Percentiles rank a stretch among this genome's conserved stretches.
Evolutionary conservation across 768 basidiomycete species (phyloP).

Genomic region (Auriscalpium orientale): DNA sequence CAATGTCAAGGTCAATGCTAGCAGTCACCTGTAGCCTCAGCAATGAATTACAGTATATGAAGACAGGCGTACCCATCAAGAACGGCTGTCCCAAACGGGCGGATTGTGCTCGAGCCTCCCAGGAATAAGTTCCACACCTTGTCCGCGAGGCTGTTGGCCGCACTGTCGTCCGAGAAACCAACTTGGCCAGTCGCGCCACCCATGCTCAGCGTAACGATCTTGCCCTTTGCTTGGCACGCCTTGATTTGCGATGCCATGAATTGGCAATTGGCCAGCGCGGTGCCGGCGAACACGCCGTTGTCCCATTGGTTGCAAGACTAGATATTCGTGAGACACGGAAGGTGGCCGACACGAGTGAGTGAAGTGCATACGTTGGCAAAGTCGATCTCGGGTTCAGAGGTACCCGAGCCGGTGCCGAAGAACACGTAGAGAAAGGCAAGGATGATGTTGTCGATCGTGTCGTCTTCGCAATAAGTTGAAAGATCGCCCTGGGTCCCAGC

Average conservation of each 20-base stretch:
- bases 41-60: not conserved
- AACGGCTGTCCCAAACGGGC: conserved; percentile 39
- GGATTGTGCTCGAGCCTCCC: conserved; percentile 35
- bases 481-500: not conserved
- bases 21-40: not conserved
- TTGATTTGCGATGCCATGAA: conserved; percentile 35
- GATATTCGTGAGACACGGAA: not conserved
- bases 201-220: conserved; percentile 39
- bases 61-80: conserved; percentile 35
- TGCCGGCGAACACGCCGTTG: conserved; percentile 35
- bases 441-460: conserved; percentile 4
- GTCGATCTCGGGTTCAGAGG: conserved; percentile 49
- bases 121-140: conserved; percentile 41
- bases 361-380: conserved; percentile 49
- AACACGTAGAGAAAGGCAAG: conserved; percentile 3
- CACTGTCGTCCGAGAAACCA: conserved; percentile 30
- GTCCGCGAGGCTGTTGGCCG: conserved; percentile 30
- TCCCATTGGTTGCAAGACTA: conserved; percentile 35
- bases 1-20: conserved; percentile 35
- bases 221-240: conserved; percentile 39
- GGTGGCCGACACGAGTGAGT: not conserved
- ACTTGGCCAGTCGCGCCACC: conserved; percentile 39
- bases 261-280: conserved; percentile 34
- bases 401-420: conserved; percentile 17
- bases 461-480: not conserved